Conservation (phyloP, 441 rosid genomes). For the Populus hybrid region DNA sequence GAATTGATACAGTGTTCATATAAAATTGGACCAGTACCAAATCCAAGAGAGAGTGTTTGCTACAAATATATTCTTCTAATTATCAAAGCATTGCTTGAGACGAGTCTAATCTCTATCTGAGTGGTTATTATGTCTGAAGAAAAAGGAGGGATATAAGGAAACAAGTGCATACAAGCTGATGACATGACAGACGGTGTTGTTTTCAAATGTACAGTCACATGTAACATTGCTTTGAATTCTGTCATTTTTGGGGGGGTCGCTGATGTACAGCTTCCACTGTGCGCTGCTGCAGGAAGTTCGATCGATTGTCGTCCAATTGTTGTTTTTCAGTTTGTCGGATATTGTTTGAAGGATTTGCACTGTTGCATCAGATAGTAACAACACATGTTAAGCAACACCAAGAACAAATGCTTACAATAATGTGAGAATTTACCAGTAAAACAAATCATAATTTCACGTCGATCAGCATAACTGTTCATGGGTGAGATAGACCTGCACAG, state of each 20-base stretch:
- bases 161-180: constrained; percentile 43
- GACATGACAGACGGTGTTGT: constrained; percentile 48
- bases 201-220: constrained; percentile 44
- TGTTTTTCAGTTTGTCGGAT: constrained; percentile 36
- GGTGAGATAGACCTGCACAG: not conserved
- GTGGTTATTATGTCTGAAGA: not conserved
- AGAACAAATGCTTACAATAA: not conserved
- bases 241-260: not conserved
- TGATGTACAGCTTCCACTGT: constrained; percentile 25
- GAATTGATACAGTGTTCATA: not conserved
- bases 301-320: constrained; percentile 28
- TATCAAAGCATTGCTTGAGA: not conserved
- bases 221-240: constrained; percentile 26
- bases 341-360: constrained; percentile 54
- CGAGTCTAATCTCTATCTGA: not conserved
- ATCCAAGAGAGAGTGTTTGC: not conserved
- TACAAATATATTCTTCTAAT: not conserved
- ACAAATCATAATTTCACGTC: not conserved
- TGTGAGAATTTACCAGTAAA: not conserved
- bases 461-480: not conserved
- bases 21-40: not conserved
- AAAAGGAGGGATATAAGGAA: not conserved
- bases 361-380: constrained; percentile 19
- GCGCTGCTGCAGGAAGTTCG: constrained; percentile 40
- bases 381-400: not conserved